Evolutionary conservation across 2,329 filamentous ascomycete species (phyloP), one percentile per base, ranked within the genome.

Genomic region (Fusarium robinianum): DNA sequence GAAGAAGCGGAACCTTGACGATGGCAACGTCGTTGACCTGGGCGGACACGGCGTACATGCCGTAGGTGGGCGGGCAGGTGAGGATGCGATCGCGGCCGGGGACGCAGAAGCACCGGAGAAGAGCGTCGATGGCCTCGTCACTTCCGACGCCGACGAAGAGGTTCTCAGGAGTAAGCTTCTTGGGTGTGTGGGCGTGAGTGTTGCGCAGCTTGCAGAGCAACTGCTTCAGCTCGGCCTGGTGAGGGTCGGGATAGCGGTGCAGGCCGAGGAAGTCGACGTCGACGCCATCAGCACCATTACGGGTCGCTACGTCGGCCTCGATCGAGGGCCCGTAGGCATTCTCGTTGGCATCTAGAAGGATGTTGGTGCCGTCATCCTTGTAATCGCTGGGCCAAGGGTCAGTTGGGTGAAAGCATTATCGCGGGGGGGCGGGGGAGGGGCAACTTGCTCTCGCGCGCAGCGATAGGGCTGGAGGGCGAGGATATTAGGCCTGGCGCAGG

Each of bases 261-360:
- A 99, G 79, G 52, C 88, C 85, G 37, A 89, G 73, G 53, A 95
- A 80, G 70, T 96, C 86, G 14, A 84, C 75, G 18, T 76, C 74
- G 22, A 65, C 62, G n/a, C 66, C 62, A 35, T 62, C 51, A n/a
- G n/a, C n/a, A 41, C 63, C 55, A 8, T 70, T 61, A 22, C 66
- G 59, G 45, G 70, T 69, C 52, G 71, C 71, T 27, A 58, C 42
- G 54, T 55, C 17, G 59, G 71, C 65, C 33, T 79, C 69, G 35
- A 96, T 73, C 2, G 88, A 86, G 0, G 94, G 92, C 0, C 94
- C 94, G 63, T 87, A 96, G 47, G 94, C 90, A 65, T 99, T 99
- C 73, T 99, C 94, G 64, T 99, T 99, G 60, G 94, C 94, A 67
- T 99, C 94, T 56, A 99, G 87, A 38, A 99, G 85, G 62, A 97